Conservation (phyloP, 2,329 filamentous ascomycete genomes). For the Colletotrichum navitas region DNA sequence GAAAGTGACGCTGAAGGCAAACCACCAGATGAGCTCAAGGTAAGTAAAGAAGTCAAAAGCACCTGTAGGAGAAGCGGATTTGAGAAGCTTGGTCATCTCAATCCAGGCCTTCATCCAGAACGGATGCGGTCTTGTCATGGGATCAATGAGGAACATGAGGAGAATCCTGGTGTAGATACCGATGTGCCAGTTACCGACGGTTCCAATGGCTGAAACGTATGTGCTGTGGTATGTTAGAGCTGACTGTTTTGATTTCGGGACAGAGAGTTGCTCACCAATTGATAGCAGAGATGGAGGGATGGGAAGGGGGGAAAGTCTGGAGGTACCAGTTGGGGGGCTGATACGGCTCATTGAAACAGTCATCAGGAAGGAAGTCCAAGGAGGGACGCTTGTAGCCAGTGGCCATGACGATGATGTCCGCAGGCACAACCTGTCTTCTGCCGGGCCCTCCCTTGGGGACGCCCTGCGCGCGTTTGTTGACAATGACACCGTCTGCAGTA, state of each 20-base stretch:
- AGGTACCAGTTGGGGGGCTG: slow-evolving; percentile 89
- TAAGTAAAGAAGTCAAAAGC: slow-evolving; percentile 95
- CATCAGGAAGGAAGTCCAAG: slow-evolving; percentile 78
- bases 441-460: slow-evolving; percentile 84
- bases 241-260: no score
- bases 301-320: slow-evolving; percentile 83
- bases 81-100: slow-evolving; percentile 82
- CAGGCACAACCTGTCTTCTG: slow-evolving; percentile 72
- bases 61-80: slow-evolving; percentile 75
- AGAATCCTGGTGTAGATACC: slow-evolving; percentile 89
- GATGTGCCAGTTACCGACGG: slow-evolving; percentile 89
- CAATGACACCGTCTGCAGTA: slow-evolving; percentile 71
- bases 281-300: slow-evolving; percentile 81
- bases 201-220: slow-evolving; percentile 83
- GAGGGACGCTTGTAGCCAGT: slow-evolving; percentile 84
- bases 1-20: slow-evolving; percentile 79
- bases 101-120: slow-evolving; percentile 90
- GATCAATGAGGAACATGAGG: slow-evolving; percentile 87
- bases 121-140: slow-evolving; percentile 76
- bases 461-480: slow-evolving; percentile 79
- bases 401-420: slow-evolving; percentile 84
- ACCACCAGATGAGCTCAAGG: slow-evolving; percentile 87
- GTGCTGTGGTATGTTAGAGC: slow-evolving; percentile 64
- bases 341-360: slow-evolving; percentile 81
- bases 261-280: slow-evolving; percentile 64